Base-by-base conservation (phyloP, 1,284 basidiomycete genomes). In the Lentinus polychrous region DNA sequence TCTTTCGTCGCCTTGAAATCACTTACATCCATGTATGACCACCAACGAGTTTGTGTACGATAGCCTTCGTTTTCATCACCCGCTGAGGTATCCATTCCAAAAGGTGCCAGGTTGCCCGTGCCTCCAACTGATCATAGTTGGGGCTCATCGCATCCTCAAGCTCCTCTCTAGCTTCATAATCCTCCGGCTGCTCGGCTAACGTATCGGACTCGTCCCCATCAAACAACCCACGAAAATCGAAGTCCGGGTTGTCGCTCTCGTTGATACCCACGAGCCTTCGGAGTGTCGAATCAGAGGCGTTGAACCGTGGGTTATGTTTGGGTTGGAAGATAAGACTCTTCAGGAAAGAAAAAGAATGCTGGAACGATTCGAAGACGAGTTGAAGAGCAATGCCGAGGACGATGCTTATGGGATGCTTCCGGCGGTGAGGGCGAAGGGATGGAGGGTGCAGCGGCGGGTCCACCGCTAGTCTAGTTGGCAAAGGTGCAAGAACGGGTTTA, bases 31-130 rank as follows among this genome's bases (percentile, higher is more conserved):
- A 49, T 5, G 3, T 34, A 33, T 43, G 43, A 11, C 47, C 37
- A 36, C 34, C 41, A 8, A 43, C 47, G 14, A 32, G 15, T 33
- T 49, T 49, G 24, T 49, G 47, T 12, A 49, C 18, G 24, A 49
- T 49, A 3, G 47, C 47, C 17, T 49, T 43, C 12, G 41, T 20
- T 20, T 27, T 49, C 47, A 43, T 49, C 18, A 49, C 23, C 15
- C 47, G 2, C 33, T 49, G 47, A 2, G 47, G 47, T 8, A 49
- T 43, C 47, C 47, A 49, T 23, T 49, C 47, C 47, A 49, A 43
- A 14, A 49, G 7, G 43, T 49, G 47, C 47, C 47, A 49, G 14
- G 18, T 49, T 3, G 32, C 47, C 10, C 47, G 11, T 3, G 42
- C 47, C 39, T 49, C 35, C 12, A 49, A 23, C 34, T 49, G 47